Evolutionary conservation across 139 green algal genomes (phyloP).

Genomic region (Coccomyxa sp.): DNA sequence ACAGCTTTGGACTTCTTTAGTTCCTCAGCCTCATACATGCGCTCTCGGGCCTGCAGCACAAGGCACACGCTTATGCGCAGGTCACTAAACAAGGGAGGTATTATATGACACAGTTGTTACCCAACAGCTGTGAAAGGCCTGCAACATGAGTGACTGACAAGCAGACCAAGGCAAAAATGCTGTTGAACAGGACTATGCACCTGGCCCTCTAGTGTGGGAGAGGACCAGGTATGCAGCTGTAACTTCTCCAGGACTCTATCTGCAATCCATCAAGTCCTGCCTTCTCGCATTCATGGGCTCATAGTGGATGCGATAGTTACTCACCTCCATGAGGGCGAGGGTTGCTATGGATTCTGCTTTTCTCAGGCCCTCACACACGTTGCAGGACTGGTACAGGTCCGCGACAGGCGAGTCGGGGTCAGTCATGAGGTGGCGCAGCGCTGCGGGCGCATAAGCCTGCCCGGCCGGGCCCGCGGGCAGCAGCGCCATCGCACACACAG

Average conservation of each 20-base stretch:
- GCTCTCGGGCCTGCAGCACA: background rate
- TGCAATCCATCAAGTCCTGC: background rate
- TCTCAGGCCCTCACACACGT: slow-evolving; percentile 28
- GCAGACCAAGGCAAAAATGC: no score
- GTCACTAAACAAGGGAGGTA: background rate
- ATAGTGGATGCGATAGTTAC: background rate
- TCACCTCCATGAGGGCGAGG: background rate
- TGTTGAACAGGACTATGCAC: no score
- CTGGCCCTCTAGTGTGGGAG: background rate
- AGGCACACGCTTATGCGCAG: background rate
- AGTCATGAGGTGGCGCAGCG: slow-evolving; percentile 58
- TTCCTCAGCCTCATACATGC: background rate
- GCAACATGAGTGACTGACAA: background rate
- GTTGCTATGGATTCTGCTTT: background rate
- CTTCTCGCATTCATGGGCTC: background rate
- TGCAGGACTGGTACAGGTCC: slow-evolving; percentile 56
- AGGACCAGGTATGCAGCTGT: background rate
- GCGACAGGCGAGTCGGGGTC: slow-evolving; percentile 33
- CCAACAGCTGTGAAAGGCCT: background rate
- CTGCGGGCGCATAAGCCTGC: slow-evolving; percentile 25
- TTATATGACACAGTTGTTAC: background rate
- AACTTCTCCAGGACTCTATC: background rate
- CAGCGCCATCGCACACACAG: slow-evolving; percentile 55
- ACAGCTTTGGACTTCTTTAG: background rate
- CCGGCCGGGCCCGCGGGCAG: slow-evolving; percentile 30